These are phyloP conservation scores for Ilex asprella DNA, from an alignment of 257 asterid species.

Conservation along the genomic window DNA sequence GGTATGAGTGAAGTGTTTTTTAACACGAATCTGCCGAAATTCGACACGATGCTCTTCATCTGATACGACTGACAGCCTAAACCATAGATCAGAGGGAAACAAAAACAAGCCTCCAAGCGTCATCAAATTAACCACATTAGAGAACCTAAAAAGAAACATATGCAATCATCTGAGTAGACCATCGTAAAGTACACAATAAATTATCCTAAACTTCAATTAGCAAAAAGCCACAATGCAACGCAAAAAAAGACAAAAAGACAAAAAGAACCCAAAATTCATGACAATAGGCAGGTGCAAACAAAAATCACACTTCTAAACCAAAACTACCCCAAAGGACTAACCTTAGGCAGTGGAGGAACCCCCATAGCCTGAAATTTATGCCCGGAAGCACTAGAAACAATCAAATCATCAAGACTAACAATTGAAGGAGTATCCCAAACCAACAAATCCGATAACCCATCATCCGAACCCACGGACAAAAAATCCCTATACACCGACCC, in stretches of 20 bases:
- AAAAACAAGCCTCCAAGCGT: no score
- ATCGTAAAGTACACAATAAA: no score
- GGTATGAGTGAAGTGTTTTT: no score
- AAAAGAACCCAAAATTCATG: not conserved
- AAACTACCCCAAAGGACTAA: conserved; percentile 7
- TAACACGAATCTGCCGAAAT: not conserved
- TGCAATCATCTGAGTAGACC: no score
- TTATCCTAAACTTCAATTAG: no score
- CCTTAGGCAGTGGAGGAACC: conserved; percentile 97
- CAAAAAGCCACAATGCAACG: not conserved
- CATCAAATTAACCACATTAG: no score
- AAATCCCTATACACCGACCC: conserved; percentile 10
- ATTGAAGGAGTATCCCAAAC: conserved; percentile 84
- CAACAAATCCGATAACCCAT: conserved; percentile 46
- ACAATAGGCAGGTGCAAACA: not conserved
- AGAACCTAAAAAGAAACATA: no score
- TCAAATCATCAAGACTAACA: conserved; percentile 71
- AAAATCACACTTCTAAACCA: not conserved
- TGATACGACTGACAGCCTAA: no score
- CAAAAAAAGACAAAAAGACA: not conserved
- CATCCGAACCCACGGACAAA: conserved; percentile 17
- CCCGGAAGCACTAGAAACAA: conserved; percentile 36
- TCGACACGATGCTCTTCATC: no score
- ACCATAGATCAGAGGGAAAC: no score
- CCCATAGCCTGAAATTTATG: conserved; percentile 74